phyloP scores from a whole-genome alignment of 1,284 basidiomycete species.

The Pterulicium gracile region DNA sequence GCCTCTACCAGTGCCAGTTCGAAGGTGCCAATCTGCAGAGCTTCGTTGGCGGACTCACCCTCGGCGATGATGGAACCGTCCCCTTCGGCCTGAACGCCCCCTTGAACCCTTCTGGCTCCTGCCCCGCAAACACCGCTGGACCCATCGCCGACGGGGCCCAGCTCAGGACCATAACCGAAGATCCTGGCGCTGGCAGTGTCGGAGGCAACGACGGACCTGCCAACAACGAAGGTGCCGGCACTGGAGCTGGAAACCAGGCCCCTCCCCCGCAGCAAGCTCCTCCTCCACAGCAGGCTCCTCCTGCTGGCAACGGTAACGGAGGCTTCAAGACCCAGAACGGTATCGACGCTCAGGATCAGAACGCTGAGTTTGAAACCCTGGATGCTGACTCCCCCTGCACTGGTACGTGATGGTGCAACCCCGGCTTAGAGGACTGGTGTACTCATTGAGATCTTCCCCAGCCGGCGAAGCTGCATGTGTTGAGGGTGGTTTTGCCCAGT shows the following conservation, averaged over 20 bases:
- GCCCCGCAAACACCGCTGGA: slow-evolving; percentile 26
- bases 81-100: slow-evolving; percentile 22
- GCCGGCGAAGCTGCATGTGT: slow-evolving; percentile 18
- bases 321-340: neutral
- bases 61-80: slow-evolving; percentile 21
- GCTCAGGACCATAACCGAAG: slow-evolving; percentile 8
- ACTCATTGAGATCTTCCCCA: slow-evolving; percentile 10
- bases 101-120: slow-evolving; percentile 25
- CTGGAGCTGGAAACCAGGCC: neutral
- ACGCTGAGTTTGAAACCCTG: neutral
- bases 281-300: neutral
- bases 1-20: slow-evolving; percentile 34
- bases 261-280: neutral
- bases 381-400: neutral
- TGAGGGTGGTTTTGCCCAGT: slow-evolving; percentile 14
- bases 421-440: neutral
- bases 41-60: slow-evolving; percentile 20
- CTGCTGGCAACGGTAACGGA: neutral
- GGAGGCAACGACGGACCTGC: neutral
- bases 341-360: neutral
- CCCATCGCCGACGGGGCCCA: slow-evolving; percentile 20
- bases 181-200: neutral
- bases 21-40: slow-evolving; percentile 19
- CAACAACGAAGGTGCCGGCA: neutral
- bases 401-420: neutral